Evolutionary conservation across 352 stramenopile species (phyloP).

Genomic region (Globisporangium mamillatum): DNA sequence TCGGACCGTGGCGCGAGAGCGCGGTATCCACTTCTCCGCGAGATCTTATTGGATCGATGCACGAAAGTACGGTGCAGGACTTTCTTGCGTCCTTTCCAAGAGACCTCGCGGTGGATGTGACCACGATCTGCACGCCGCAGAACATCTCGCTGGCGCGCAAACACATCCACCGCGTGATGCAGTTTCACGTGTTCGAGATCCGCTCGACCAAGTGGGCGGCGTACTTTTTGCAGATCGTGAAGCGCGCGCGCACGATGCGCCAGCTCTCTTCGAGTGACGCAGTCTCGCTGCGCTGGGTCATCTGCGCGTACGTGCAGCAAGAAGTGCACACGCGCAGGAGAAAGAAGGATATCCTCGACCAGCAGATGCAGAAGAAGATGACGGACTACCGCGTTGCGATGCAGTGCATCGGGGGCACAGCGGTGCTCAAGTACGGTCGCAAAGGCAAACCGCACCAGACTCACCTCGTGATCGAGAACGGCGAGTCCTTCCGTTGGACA

Average conservation of each 20-base stretch:
- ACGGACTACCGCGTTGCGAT: constrained; percentile 81
- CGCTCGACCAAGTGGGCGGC: constrained; percentile 76
- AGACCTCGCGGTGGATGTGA: constrained; percentile 47
- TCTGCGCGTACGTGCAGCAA: constrained; percentile 53
- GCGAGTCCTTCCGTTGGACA: constrained; percentile 76
- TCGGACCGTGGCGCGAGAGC: constrained; percentile 15
- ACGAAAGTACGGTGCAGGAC: constrained; percentile 33
- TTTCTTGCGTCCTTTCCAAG: constrained; percentile 32
- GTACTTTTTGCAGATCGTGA: constrained; percentile 68
- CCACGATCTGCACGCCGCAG: constrained; percentile 36
- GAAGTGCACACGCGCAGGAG: constrained; percentile 40
- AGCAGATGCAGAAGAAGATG: constrained; percentile 73
- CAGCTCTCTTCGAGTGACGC: constrained; percentile 29
- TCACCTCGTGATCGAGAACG: constrained; percentile 75
- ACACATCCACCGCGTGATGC: constrained; percentile 39
- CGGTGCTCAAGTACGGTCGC: constrained; percentile 76
- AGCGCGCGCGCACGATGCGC: constrained; percentile 26
- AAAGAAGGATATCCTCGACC: constrained; percentile 44
- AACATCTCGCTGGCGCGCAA: constrained; percentile 22
- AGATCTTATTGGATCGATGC: constrained; percentile 16
- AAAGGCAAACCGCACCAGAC: constrained; percentile 77
- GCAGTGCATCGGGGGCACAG: constrained; percentile 69
- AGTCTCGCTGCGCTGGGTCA: constrained; percentile 59
- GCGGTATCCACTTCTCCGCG: not conserved
- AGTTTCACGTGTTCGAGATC: constrained; percentile 68